A percentile compares a stretch with the other conserved stretches of the same genome.
phyloP scores from a whole-genome alignment of 495 filamentous ascomycete genomes.

The Chaetomidium leptoderma region DNA sequence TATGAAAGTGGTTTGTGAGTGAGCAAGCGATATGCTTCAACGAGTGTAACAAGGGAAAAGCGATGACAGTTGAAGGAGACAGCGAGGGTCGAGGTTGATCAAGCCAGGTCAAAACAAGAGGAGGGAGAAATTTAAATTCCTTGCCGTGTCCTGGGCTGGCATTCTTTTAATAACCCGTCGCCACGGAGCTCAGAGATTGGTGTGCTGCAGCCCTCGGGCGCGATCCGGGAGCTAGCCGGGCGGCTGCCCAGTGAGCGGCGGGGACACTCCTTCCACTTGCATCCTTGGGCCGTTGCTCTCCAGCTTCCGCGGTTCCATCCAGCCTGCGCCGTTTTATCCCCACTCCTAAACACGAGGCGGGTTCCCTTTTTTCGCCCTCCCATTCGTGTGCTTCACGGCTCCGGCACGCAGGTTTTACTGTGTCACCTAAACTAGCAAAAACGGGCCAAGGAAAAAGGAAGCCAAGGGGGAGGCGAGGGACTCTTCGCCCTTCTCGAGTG shows the following conservation, averaged over 20 bases:
- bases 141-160: slow-evolving; percentile 5
- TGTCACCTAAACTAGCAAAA: no score
- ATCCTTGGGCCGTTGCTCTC: not conserved
- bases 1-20: not conserved
- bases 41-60: slow-evolving; percentile 5
- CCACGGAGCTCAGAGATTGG: not conserved
- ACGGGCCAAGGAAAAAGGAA: not conserved
- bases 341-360: slow-evolving; percentile 19
- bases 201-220: slow-evolving; percentile 18
- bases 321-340: slow-evolving; percentile 2
- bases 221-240: slow-evolving; percentile 11
- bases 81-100: not conserved
- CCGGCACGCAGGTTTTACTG: slow-evolving; percentile 1
- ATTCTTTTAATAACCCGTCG: not conserved
- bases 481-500: not conserved
- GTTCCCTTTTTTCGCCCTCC: not conserved
- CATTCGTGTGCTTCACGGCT: not conserved
- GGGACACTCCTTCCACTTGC: not conserved
- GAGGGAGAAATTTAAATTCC: slow-evolving; percentile 11
- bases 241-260: slow-evolving; percentile 5
- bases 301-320: not conserved
- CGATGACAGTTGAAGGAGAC: not conserved
- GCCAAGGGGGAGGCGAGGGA: not conserved
- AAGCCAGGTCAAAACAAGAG: slow-evolving; percentile 11
- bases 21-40: slow-evolving; percentile 8